Evolutionary conservation across 2,329 filamentous ascomycete species (phyloP).

Genomic region (Neonectria magnoliae): DNA sequence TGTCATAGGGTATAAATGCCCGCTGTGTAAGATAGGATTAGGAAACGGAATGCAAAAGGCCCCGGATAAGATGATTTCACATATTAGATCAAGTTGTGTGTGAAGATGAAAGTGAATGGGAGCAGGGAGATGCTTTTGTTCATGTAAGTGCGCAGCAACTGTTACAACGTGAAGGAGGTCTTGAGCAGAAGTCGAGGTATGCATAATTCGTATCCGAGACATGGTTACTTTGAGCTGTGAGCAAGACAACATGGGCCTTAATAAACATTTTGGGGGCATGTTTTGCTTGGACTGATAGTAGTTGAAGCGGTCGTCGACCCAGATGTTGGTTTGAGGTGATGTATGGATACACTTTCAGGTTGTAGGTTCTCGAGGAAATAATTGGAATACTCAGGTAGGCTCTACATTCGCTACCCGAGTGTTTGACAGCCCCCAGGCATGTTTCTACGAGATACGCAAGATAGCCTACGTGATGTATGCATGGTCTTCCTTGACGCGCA

Average conservation of each 20-base stretch:
- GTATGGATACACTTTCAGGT: too few species aligned
- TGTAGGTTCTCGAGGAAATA: too few species aligned
- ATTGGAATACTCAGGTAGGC: too few species aligned
- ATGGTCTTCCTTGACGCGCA: neutral
- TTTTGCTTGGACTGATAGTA: neutral
- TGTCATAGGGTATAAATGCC: conserved; percentile 16
- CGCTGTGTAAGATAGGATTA: conserved; percentile 24
- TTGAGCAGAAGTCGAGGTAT: neutral
- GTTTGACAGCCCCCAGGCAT: too few species aligned
- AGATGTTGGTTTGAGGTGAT: too few species aligned
- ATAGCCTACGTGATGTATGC: neutral
- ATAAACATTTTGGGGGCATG: neutral
- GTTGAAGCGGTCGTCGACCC: neutral
- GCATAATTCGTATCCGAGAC: neutral
- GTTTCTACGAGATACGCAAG: neutral
- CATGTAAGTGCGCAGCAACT: neutral
- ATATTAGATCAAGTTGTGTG: neutral
- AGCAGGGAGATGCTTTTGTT: neutral
- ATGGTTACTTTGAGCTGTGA: conserved; percentile 2
- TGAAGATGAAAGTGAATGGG: neutral
- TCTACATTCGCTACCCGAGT: too few species aligned
- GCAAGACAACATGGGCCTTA: neutral
- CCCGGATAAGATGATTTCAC: conserved; percentile 4
- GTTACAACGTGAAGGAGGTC: neutral
- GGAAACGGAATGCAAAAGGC: conserved; percentile 23